Evolutionary conservation across 73 alveolate species (phyloP), one percentile per base, ranked within the genome.

Genomic region (Paramecium caudatum): DNA sequence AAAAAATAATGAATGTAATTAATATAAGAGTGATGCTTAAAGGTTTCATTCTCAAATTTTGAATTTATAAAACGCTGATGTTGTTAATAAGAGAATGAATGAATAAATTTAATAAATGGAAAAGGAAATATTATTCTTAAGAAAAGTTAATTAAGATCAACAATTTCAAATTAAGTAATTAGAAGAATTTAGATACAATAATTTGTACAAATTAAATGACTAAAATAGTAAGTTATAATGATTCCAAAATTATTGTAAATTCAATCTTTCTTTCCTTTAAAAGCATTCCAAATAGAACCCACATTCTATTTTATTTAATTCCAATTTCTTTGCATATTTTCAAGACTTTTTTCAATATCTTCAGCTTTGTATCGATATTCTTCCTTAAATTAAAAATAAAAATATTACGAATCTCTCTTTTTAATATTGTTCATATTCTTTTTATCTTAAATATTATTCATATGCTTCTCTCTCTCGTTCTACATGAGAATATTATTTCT

Each of bases 381-480:
- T 41, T 74, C 62, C 88, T 74, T 41, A 65, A 4, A 27, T 41
- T 39, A 21, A 69, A 2, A 15, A 36, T 1, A 6, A n/a, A 9
- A 21, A 21, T 3, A 37, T 1, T 74, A 74, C 88, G 19, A 37
- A 37, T 74, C 55, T 74, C 43, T 74, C 88, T 74, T 47, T 39
- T 41, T 39, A 17, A 45, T 74, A 74, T 74, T 74, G 13, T 45
- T 74, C 88, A 39, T 74, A 74, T 74, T 74, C 88, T 43, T 25
- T 74, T 39, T 74, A 23, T 74, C 88, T 74, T 39, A 19, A 23
- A 41, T 39, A 74, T 3, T 74, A 63, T 74, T 74, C 88, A 39
- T 74, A 74, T 2, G 83, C 83, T 43, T 65, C 83, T 65, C 83
- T 65, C 39, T 65, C 83, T 3, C 36, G 27, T 65, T 65, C 83